Conservation (phyloP, 139 green algal species). For the Chlorella ohadii region DNA sequence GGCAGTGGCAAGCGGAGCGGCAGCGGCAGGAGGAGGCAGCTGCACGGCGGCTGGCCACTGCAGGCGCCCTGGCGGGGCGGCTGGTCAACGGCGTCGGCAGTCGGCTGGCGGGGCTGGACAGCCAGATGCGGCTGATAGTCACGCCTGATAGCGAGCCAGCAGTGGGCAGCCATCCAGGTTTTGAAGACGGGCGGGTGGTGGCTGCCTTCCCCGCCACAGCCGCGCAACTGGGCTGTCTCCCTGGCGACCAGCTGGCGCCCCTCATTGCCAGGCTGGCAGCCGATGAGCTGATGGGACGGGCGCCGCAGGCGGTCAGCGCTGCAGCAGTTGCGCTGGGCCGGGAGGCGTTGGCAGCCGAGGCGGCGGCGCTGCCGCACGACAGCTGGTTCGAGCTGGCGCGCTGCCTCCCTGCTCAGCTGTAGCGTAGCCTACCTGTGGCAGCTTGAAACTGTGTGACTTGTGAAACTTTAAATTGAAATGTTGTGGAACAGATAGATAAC, state of each 20-base stretch:
- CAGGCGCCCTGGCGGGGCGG: background rate
- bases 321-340: background rate
- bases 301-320: background rate
- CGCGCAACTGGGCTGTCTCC: background rate
- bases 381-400: background rate
- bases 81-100: conserved; percentile 7
- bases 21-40: background rate
- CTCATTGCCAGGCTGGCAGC: conserved; percentile 9
- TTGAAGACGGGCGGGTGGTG: background rate
- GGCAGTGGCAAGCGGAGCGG: background rate
- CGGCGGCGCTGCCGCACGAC: background rate
- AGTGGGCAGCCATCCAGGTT: conserved; percentile 9
- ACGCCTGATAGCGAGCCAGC: conserved; percentile 13
- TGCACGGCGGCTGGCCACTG: background rate
- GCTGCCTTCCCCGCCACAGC: background rate
- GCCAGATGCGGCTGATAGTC: background rate
- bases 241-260: conserved; percentile 24
- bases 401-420: background rate
- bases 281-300: background rate
- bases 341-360: background rate
- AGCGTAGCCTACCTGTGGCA: too few relatives aligned
- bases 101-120: background rate
- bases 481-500: too few relatives aligned
- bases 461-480: too few relatives aligned
- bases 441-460: too few relatives aligned